phyloP scores from a whole-genome alignment of 1,284 basidiomycete species.

The Trametes pubescens region DNA sequence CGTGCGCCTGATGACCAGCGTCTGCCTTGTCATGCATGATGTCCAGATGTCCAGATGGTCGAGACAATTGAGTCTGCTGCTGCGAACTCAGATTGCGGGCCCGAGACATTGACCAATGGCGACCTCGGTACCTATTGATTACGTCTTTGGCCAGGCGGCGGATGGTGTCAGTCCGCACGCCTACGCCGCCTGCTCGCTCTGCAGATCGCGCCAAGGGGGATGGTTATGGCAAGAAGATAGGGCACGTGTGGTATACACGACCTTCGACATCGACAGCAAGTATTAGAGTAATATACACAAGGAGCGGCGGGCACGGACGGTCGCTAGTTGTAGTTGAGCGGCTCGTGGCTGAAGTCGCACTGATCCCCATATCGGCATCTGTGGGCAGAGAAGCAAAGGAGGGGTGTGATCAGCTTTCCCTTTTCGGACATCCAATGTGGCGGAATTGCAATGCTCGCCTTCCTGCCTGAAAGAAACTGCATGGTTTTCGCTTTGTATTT shows the following conservation, averaged over 20 bases:
- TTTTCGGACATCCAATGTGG: constrained; percentile 44
- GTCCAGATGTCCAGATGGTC: constrained; percentile 2
- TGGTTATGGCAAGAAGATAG: neutral
- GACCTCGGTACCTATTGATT: constrained; percentile 17
- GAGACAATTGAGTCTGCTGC: neutral
- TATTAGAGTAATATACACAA: constrained; percentile 26
- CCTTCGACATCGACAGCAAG: constrained; percentile 18
- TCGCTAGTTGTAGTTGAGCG: constrained; percentile 26
- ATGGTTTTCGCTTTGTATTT: constrained; percentile 83
- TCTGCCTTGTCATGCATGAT: neutral
- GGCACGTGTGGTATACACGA: constrained; percentile 16
- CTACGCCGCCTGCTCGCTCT: neutral
- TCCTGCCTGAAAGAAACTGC: constrained; percentile 88
- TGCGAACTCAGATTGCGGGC: constrained; percentile 10
- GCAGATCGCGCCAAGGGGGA: constrained; percentile 11
- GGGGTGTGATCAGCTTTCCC: constrained; percentile 56
- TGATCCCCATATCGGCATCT: constrained; percentile 88
- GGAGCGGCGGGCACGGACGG: neutral
- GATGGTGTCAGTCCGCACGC: neutral
- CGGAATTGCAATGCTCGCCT: constrained; percentile 75
- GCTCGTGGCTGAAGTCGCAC: constrained; percentile 82
- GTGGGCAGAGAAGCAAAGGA: constrained; percentile 42
- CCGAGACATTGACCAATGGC: constrained; percentile 8
- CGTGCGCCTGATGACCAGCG: constrained; percentile 5
- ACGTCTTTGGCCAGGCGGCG: constrained; percentile 6